Evolutionary conservation across 345 rosid species (phyloP).

Genomic region (Eutrema japonicum): DNA sequence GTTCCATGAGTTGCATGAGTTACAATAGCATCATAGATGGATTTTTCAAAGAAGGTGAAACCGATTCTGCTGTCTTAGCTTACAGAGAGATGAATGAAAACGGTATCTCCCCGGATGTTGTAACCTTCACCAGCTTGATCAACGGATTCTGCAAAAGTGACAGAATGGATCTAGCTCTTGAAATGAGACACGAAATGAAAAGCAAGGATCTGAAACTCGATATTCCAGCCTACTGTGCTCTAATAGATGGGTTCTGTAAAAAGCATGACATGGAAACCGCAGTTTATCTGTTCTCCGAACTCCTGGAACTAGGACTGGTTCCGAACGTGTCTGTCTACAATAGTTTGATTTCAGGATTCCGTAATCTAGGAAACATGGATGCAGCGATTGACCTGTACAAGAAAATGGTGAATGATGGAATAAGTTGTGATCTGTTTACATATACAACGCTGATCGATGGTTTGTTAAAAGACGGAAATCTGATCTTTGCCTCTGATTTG

Average conservation of each 20-base stretch:
- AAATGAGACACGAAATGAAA: constrained; percentile 61
- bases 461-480: constrained; percentile 59
- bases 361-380: constrained; percentile 27
- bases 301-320: constrained; percentile 58
- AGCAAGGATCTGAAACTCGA: constrained; percentile 57
- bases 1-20: constrained; percentile 53
- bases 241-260: constrained; percentile 70
- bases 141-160: constrained; percentile 58
- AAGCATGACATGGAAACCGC: constrained; percentile 62
- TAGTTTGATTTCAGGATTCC: constrained; percentile 58
- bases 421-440: constrained; percentile 60
- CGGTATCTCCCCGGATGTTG: constrained; percentile 50
- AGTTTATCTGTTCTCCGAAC: constrained; percentile 55
- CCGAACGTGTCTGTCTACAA: constrained; percentile 65
- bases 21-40: constrained; percentile 73
- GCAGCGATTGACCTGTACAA: constrained; percentile 38
- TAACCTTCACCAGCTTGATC: constrained; percentile 68
- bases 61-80: constrained; percentile 51
- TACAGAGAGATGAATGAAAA: constrained; percentile 58
- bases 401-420: constrained; percentile 56
- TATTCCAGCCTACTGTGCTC: constrained; percentile 56
- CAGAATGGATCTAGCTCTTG: constrained; percentile 56
- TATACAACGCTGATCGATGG: constrained; percentile 84
- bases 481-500: constrained; percentile 58
- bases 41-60: constrained; percentile 55